A percentile compares a stretch with the other conserved stretches of the same genome.
Conservation (phyloP, 345 rosid species). For the Draba incana region DNA sequence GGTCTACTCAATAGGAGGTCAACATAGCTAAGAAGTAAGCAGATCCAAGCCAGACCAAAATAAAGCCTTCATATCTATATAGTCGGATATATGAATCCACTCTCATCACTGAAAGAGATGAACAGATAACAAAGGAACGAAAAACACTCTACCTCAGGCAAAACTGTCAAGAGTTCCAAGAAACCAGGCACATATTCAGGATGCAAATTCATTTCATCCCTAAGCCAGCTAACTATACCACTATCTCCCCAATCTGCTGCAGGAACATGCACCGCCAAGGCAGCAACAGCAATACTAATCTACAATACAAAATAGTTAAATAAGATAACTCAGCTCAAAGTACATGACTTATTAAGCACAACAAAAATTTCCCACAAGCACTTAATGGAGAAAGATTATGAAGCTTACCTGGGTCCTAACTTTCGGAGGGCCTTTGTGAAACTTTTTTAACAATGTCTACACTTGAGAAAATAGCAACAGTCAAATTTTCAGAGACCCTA, state of each 20-base stretch:
- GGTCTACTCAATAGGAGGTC: conserved; percentile 24
- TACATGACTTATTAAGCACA: conserved; percentile 11
- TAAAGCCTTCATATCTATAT: conserved; percentile 24
- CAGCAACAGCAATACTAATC: conserved; percentile 99
- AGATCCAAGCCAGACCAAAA: conserved; percentile 21
- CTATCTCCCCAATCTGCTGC: conserved; percentile 97
- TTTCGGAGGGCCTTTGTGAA: conserved; percentile 94
- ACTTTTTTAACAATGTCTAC: conserved; percentile 91
- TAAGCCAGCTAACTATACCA: conserved; percentile 91
- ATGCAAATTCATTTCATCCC: conserved; percentile 89
- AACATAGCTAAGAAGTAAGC: conserved; percentile 21
- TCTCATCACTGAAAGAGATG: conserved; percentile 8
- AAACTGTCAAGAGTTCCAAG: conserved; percentile 91
- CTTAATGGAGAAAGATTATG: conserved; percentile 9
- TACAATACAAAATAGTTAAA: conserved; percentile 49
- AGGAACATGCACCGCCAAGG: conserved; percentile 98
- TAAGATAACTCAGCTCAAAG: conserved; percentile 19
- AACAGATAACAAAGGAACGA: conserved; percentile 16
- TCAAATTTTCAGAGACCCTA: conserved; percentile 22
- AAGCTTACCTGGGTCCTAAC: conserved; percentile 92
- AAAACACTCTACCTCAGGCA: conserved; percentile 79
- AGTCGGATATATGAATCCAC: conserved; percentile 3
- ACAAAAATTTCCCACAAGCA: conserved; percentile 1
- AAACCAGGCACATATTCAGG: conserved; percentile 96
- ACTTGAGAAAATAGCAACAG: conserved; percentile 36